Conservation (phyloP, 2,329 filamentous ascomycete species). For the Fusarium stilboides region DNA sequence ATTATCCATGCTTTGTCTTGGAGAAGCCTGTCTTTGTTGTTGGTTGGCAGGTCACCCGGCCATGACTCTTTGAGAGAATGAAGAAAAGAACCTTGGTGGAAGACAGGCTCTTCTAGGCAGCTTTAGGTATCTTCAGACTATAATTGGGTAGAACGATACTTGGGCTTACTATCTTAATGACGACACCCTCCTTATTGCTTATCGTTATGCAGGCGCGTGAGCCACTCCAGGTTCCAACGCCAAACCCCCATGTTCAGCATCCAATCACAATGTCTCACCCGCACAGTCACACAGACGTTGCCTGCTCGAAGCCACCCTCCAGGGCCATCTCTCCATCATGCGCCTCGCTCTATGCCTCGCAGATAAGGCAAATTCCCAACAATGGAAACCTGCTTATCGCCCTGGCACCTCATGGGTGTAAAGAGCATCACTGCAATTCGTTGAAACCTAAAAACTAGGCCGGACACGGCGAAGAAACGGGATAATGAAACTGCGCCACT, state of each 20-base stretch:
- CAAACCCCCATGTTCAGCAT: slow-evolving; percentile 11
- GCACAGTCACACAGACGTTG: slow-evolving; percentile 36
- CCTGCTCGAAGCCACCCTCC: slow-evolving; percentile 12
- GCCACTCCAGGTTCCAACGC: slow-evolving; percentile 3
- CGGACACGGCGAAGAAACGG: background rate
- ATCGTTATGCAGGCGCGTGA: slow-evolving; percentile 37
- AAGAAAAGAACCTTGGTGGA: slow-evolving; percentile 40
- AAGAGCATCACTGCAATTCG: slow-evolving; percentile 9
- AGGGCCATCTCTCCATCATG: slow-evolving; percentile 26
- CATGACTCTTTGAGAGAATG: slow-evolving; percentile 34
- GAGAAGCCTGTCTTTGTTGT: background rate
- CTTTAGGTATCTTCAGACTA: slow-evolving; percentile 16
- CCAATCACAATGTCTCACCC: slow-evolving; percentile 17
- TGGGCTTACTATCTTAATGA: slow-evolving; percentile 24
- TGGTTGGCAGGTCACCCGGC: slow-evolving; percentile 26
- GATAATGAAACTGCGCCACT: slow-evolving; percentile 33
- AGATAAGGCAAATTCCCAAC: slow-evolving; percentile 33
- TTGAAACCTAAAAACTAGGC: background rate
- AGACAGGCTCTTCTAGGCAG: slow-evolving; percentile 25
- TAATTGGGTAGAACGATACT: background rate
- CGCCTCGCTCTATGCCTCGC: slow-evolving; percentile 39
- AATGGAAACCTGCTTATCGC: slow-evolving; percentile 29
- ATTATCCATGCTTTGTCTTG: slow-evolving; percentile 8
- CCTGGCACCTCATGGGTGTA: background rate
- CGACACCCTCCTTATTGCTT: slow-evolving; percentile 43